These are phyloP conservation scores for Metschnikowia orientalis DNA, from an alignment of 805 yeast species.

Conservation along the genomic window DNA sequence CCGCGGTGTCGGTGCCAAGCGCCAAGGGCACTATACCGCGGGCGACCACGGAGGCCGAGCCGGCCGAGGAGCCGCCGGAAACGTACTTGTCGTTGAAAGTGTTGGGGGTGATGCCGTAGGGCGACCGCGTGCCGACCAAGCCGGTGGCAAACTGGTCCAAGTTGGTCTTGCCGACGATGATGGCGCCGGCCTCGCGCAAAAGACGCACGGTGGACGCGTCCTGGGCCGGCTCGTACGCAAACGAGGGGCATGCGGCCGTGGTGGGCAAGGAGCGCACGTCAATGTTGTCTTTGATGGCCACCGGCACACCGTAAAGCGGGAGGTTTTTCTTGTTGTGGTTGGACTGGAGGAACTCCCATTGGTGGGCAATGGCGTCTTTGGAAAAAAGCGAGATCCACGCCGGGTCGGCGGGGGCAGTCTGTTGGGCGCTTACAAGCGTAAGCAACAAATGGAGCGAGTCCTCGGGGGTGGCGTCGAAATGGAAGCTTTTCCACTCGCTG, in stretches of 20 bases:
- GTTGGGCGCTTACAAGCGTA: conserved; percentile 46
- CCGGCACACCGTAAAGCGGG: conserved; percentile 89
- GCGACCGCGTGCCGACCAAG: conserved; percentile 90
- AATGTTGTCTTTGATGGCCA: conserved; percentile 92
- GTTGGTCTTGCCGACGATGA: conserved; percentile 89
- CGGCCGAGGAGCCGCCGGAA: conserved; percentile 94
- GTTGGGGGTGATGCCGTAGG: conserved; percentile 85
- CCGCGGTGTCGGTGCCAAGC: conserved; percentile 96
- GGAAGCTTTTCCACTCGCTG: conserved; percentile 71
- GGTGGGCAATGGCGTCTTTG: conserved; percentile 59
- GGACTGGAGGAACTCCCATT: conserved; percentile 73
- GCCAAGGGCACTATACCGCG: conserved; percentile 86
- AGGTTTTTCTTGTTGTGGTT: conserved; percentile 48
- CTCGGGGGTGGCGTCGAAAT: conserved; percentile 54
- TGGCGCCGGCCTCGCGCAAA: conserved; percentile 88
- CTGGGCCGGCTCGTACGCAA: conserved; percentile 56
- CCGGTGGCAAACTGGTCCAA: conserved; percentile 98
- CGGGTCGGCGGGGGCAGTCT: conserved; percentile 58
- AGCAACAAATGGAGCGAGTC: conserved; percentile 52
- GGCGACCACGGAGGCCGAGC: conserved; percentile 89
- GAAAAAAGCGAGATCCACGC: conserved; percentile 89
- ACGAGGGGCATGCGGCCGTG: conserved; percentile 95
- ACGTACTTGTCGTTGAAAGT: conserved; percentile 75
- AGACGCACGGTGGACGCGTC: conserved; percentile 75
- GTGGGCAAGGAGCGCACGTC: conserved; percentile 80